Evolutionary conservation across 257 asterid genomes (phyloP), one percentile per base, ranked within the genome.

Genomic region (Asclepias syriaca): DNA sequence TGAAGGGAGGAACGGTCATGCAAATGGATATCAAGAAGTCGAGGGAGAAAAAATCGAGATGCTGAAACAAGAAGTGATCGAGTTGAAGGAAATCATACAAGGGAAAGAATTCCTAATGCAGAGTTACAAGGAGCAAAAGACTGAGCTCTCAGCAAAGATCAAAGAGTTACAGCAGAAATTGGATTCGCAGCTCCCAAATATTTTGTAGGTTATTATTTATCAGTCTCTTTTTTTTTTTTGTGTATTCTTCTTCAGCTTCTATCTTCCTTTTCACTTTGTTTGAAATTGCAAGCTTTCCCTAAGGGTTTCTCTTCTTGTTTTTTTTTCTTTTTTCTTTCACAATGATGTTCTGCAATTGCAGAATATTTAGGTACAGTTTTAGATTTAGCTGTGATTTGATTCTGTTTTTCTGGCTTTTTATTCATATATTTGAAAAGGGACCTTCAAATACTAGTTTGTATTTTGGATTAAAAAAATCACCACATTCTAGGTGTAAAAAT

Each of bases 41-140:
- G 89, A 86, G 21, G 88, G 76, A 22, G 96, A 78, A 68, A 89
- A 83, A 82, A 75, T 91, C 13, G 96, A 88, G 50, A 82, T 89
- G 90, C 85, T 91, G 84, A 89, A 78, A 81, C 74, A 68, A 73
- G 95, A 94, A 80, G 89, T 91, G 48, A 75, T 73, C 1, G 98
- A 94, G 79, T 77, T 91, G 81, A 94, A 84, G 80, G 97, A 94
- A 74, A 72, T 91, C 79, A 85, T 87, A 9, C 94, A 89, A 4
- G 96, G 97, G 69, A 93, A 91, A 78, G 93, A 94, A 75, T 94
- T 88, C 84, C 81, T 91, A 82, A 79, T 94, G 79, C 90, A 80
- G 74, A 94, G 81, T 82, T 94, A 94, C 79, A 91, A 91, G 87
- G 97, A 87, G 79, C 98, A 94, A 73, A 94, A 86, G 72, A 69